Base-by-base conservation (phyloP, 768 basidiomycete genomes). In the Tricholoma terreum region DNA sequence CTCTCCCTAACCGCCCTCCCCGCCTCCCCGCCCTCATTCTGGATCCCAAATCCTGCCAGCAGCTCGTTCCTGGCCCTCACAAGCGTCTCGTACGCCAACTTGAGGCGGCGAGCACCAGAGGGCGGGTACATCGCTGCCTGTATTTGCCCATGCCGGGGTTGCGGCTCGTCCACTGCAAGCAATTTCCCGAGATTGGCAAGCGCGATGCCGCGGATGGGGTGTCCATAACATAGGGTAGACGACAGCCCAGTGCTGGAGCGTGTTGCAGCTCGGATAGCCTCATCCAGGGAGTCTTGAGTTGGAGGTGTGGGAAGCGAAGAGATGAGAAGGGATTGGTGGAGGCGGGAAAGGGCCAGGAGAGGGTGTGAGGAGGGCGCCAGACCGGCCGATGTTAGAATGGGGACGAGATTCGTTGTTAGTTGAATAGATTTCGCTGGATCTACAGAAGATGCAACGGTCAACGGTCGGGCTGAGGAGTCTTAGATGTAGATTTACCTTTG, bases 151-250 rank as follows among this genome's bases (percentile, higher is more conserved):
- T 63, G 57, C 1, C 68, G 68, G 3, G 84, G 81, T 3, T 71
- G 69, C 0, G 85, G 86, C 65, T 92, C 90, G 63, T 93, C 90
- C 0, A 93, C 87, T 0, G 84, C 83, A 6, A 94, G 77, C 6
- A 94, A 73, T 72, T 93, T 94, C 0, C 90, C 92, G 6, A 92
- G 76, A 68, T 95, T 93, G 2, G 87, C 85, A 7, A 87, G 73
- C 4, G 89, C 84, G 21, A 95, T 74, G 0, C 83, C 91, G 1
- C 90, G 80, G 1, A 89, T 80, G 0, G 94, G 93, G 67, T 96
- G 94, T 1, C 89, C 89, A 9, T 75, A 68, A 0, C 75, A 70
- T 15, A 92, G 78, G 2, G 90, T 66, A 11, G 66, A 69, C 4
- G 71, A 67, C 5, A 92, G 64, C 0, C 86, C 93, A 0, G 78